Evolutionary conservation across 768 basidiomycete species (phyloP).

Genomic region (Mycena haematopus): DNA sequence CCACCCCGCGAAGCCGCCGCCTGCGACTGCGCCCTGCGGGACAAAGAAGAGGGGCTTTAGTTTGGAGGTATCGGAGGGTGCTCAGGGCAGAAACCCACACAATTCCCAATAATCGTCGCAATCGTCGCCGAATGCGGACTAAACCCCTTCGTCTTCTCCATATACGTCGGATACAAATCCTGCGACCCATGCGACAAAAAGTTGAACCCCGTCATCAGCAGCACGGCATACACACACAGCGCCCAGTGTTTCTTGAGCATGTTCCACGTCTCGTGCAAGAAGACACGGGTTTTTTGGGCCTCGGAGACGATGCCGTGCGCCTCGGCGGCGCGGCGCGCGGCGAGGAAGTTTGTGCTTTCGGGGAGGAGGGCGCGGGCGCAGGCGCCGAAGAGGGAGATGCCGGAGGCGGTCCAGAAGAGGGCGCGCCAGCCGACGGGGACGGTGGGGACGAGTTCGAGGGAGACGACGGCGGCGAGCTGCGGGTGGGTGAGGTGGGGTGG

Average conservation of each 20-base stretch:
- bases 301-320: constrained; percentile 35
- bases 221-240: constrained; percentile 80
- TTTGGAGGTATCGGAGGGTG: neutral
- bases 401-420: constrained; percentile 83
- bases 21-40: constrained; percentile 46
- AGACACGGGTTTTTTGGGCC: constrained; percentile 66
- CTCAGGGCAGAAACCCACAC: constrained; percentile 42
- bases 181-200: constrained; percentile 71
- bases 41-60: constrained; percentile 4
- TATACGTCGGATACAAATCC: constrained; percentile 71
- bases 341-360: constrained; percentile 62
- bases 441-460: constrained; percentile 65
- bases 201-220: constrained; percentile 86
- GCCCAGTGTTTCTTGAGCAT: constrained; percentile 88
- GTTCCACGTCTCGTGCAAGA: constrained; percentile 70
- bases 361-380: constrained; percentile 69
- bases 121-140: constrained; percentile 54
- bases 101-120: constrained; percentile 68
- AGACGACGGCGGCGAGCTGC: constrained; percentile 76
- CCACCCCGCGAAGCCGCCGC: constrained; percentile 76
- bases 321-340: constrained; percentile 24
- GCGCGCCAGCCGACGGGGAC: constrained; percentile 65
- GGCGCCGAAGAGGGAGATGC: constrained; percentile 74
- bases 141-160: constrained; percentile 61
- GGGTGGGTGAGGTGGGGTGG: neutral